A percentile compares a stretch with the other conserved stretches of the same genome.
Conservation (phyloP, 129 eudicot species). For the Chrysanthemum lavandulifolium region DNA sequence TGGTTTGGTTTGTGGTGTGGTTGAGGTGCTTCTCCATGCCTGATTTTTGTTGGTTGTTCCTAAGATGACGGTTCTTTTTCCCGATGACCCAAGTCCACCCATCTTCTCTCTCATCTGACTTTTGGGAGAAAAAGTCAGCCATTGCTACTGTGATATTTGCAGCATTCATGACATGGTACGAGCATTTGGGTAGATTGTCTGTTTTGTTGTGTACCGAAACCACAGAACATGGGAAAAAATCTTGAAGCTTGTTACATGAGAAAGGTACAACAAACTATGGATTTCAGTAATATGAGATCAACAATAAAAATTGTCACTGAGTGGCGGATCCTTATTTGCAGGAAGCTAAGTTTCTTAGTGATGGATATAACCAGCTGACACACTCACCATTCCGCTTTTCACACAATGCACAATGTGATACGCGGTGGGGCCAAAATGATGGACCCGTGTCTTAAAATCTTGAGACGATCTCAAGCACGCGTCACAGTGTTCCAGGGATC, state of each 20-base stretch:
- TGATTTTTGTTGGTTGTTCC: too few relatives aligned
- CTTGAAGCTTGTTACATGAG: conserved; percentile 46
- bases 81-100: too few relatives aligned
- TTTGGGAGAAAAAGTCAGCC: too few relatives aligned
- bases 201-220: too few relatives aligned
- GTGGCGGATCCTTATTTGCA: conserved; percentile 11
- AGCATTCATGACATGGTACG: conserved; percentile 15
- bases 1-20: too few relatives aligned
- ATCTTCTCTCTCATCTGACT: too few relatives aligned
- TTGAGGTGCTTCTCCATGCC: too few relatives aligned
- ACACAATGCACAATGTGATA: conserved; percentile 86
- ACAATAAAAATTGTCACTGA: not conserved
- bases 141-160: too few relatives aligned
- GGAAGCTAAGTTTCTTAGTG: conserved; percentile 52
- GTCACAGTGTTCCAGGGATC: conserved; percentile 61
- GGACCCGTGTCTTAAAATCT: conserved; percentile 54
- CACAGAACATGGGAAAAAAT: too few relatives aligned
- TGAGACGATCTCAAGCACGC: conserved; percentile 35
- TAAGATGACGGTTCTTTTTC: too few relatives aligned
- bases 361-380: conserved; percentile 57
- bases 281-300: not conserved
- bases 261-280: conserved; percentile 42
- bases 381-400: conserved; percentile 98
- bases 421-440: conserved; percentile 67
- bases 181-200: too few relatives aligned